These are phyloP conservation scores for Leccinum rimulosum DNA, from an alignment of 768 basidiomycete species.

Conservation along the genomic window DNA sequence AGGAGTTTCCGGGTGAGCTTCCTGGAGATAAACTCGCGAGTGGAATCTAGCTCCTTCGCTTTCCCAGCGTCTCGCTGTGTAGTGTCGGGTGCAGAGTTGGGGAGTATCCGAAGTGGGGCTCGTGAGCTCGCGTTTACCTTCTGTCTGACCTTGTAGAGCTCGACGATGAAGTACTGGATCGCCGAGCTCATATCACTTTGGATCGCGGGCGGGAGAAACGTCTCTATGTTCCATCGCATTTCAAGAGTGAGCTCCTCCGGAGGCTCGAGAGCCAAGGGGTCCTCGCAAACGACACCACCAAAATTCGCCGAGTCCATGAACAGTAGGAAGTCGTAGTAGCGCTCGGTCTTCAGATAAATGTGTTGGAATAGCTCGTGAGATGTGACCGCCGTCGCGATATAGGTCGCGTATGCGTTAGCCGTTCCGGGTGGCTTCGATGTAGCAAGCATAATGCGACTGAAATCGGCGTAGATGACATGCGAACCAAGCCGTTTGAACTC, in stretches of 20 bases:
- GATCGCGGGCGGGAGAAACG: conserved; percentile 81
- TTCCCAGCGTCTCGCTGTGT: conserved; percentile 69
- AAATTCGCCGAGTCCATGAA: conserved; percentile 97
- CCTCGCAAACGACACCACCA: conserved; percentile 83
- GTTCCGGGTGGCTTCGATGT: conserved; percentile 96
- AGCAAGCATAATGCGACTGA: conserved; percentile 83
- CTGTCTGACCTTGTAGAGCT: conserved; percentile 74
- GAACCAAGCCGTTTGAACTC: conserved; percentile 96
- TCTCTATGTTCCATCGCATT: conserved; percentile 91
- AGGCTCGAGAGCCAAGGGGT: conserved; percentile 66
- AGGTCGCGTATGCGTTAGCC: conserved; percentile 93
- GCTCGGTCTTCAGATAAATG: conserved; percentile 78
- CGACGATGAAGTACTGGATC: conserved; percentile 81
- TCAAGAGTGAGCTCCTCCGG: conserved; percentile 69
- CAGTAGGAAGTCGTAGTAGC: conserved; percentile 90
- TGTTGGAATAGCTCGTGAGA: conserved; percentile 96
- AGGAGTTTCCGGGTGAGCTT: conserved; percentile 81
- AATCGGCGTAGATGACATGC: conserved; percentile 90
- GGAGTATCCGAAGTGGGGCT: conserved; percentile 70
- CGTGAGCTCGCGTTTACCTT: conserved; percentile 57
- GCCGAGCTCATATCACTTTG: conserved; percentile 73
- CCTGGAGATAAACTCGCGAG: conserved; percentile 73
- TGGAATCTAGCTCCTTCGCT: conserved; percentile 62
- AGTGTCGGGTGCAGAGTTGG: conserved; percentile 59
- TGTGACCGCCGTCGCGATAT: conserved; percentile 90